These are phyloP conservation scores for Durio zibethinus DNA, from an alignment of 345 rosid species.

Conservation along the genomic window DNA sequence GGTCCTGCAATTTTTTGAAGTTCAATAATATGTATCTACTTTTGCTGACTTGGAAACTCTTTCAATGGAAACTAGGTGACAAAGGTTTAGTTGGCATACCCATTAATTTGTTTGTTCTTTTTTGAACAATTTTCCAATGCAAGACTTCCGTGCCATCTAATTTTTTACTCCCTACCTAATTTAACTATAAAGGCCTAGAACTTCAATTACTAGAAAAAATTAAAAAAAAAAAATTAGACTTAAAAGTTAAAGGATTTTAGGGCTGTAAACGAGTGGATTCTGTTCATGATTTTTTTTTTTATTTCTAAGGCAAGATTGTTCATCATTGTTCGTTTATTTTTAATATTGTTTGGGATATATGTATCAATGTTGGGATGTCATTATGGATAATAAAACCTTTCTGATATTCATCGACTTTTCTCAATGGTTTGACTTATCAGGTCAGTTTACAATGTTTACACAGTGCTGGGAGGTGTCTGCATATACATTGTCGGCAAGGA, in stretches of 20 bases:
- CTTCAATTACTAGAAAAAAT: no score
- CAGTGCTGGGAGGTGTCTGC: conserved; percentile 88
- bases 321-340: no score
- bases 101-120: background rate
- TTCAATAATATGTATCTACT: no score
- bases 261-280: no score
- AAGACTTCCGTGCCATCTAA: background rate
- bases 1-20: background rate
- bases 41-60: background rate
- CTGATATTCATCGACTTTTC: conserved; percentile 1
- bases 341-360: no score
- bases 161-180: background rate
- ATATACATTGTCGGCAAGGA: conserved; percentile 82
- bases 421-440: conserved; percentile 26
- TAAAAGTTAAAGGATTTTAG: no score
- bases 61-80: background rate
- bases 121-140: background rate
- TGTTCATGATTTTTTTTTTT: no score
- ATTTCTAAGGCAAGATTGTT: no score
- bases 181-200: background rate
- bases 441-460: conserved; percentile 84
- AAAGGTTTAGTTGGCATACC: no score
- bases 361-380: no score
- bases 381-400: background rate
- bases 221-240: no score